A percentile compares a stretch with the other conserved stretches of the same genome.
These are phyloP conservation scores for Geranium incanum DNA, from an alignment of 441 rosid genomes.

Conservation along the genomic window DNA sequence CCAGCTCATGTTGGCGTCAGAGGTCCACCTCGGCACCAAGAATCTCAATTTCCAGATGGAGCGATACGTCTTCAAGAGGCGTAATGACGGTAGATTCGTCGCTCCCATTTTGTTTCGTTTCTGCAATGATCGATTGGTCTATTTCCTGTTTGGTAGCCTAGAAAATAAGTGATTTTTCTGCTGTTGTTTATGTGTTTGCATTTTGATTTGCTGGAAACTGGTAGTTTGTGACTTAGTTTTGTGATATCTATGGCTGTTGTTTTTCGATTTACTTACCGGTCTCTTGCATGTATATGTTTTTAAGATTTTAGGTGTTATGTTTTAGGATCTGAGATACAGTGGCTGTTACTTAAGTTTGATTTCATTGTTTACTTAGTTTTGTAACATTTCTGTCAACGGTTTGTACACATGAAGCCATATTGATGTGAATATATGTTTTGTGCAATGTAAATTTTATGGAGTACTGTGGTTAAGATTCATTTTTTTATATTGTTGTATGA, in stretches of 20 bases:
- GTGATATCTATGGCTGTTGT: no score
- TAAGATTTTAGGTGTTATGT: neutral
- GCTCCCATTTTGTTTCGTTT: neutral
- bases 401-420: neutral
- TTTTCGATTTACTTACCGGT: no score
- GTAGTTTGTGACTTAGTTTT: no score
- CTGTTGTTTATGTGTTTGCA: neutral
- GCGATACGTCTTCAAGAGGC: constrained; percentile 85
- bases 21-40: constrained; percentile 86
- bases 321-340: neutral
- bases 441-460: neutral
- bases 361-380: neutral
- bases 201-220: neutral
- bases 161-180: neutral
- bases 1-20: constrained; percentile 82
- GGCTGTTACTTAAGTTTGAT: neutral
- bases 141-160: neutral
- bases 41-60: constrained; percentile 92
- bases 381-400: neutral
- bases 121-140: neutral
- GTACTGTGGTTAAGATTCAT: neutral
- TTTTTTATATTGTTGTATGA: no score
- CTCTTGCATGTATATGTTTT: no score
- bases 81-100: constrained; percentile 57
- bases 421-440: neutral